Base-by-base conservation (phyloP, 306 rosid genomes). In the Malus sieversii region DNA sequence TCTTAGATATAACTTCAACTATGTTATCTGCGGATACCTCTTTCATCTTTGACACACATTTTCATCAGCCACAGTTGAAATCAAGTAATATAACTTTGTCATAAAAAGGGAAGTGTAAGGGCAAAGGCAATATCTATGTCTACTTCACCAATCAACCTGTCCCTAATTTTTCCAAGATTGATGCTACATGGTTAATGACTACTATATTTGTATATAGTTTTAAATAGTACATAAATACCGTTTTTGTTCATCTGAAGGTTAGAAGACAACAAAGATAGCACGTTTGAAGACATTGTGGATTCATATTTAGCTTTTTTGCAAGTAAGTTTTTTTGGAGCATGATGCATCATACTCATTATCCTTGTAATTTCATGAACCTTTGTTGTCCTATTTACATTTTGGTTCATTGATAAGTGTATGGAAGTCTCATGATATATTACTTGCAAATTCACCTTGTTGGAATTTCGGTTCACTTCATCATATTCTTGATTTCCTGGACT, bases 281-380 rank as follows among this genome's bases (percentile, higher is more conserved):
- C 92, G 65, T 86, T 92, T 44, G 95, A 90, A 81, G 98, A 95
- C 85, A 80, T 92, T 27, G 81, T 95, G 69, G 98, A 95, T 87
- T 88, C 97, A 18, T 95, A 95, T 83, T 81, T 95, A 72, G 97
- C 98, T 64, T 87, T 84, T 86, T 85, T 95, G 84, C 98, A 95
- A 87, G 98, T 94, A 87, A 89, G 96, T 86, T 86, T 82, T 16
- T 53, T 20, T 42, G 46, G 59, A 64, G 27, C 32, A 42, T 11
- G 69, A 77, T 22, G 22, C 79, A 9, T 59, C 16, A 13, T 68
- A 13, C 44, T 14, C 3, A 59, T 7, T 55, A 10, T 71, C 63
- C 4, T 79, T 63, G 79, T 18, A 6, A 27, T 76, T 79, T 58
- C 30, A 38, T 86, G 48, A 25, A 52, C 70, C 75, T 61, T 67